phyloP scores from a whole-genome alignment of 2,329 filamentous ascomycete genomes.

The Dactylonectria estremocensis region DNA sequence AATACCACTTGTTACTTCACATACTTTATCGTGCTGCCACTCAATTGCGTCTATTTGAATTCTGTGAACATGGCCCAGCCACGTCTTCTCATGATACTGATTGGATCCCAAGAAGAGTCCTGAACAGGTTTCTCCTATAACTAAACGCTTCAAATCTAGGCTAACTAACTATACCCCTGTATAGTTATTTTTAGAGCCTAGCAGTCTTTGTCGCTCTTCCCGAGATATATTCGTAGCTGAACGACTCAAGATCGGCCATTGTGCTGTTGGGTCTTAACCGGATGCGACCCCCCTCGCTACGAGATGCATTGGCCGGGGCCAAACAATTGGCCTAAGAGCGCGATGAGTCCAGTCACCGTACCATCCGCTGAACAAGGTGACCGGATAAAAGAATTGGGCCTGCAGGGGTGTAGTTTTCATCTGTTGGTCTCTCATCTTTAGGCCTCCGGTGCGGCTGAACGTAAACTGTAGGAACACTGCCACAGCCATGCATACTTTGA shows the following conservation, averaged over 20 bases:
- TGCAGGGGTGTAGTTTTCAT: neutral
- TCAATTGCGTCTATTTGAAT: too few species aligned
- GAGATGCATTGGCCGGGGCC: neutral
- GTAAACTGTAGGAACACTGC: neutral
- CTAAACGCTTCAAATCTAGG: neutral
- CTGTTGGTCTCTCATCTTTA: too few species aligned
- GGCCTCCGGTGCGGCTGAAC: neutral
- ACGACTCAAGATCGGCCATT: neutral
- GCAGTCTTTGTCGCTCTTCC: neutral
- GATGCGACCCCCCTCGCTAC: neutral
- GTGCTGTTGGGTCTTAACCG: neutral
- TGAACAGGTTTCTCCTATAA: neutral
- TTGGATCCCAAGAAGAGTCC: neutral
- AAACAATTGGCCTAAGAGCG: neutral
- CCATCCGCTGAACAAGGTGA: neutral
- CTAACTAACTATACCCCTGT: neutral
- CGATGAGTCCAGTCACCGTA: neutral
- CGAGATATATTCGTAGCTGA: neutral
- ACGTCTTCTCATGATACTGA: neutral
- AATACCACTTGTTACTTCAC: conserved; percentile 20
- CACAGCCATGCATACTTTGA: conserved; percentile 7
- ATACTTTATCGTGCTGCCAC: too few species aligned
- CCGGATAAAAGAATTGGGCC: neutral
- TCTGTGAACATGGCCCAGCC: too few species aligned
- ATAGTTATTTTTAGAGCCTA: neutral